Evolutionary conservation across 2,329 filamentous ascomycete genomes (phyloP).

Genomic region (Furcasterigmium furcatum): DNA sequence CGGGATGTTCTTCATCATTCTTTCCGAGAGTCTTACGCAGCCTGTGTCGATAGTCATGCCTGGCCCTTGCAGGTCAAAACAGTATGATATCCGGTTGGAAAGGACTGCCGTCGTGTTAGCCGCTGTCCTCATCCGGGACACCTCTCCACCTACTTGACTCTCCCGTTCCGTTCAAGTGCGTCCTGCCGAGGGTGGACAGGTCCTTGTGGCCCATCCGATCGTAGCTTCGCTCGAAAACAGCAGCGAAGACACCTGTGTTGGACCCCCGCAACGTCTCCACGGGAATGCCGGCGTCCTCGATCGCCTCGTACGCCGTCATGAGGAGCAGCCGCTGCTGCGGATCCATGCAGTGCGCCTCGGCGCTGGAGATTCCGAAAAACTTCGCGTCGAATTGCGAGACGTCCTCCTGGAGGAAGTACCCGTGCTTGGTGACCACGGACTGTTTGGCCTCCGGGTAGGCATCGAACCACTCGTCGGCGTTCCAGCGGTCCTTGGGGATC

Average conservation of each 20-base stretch:
- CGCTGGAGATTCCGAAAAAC: constrained; percentile 16
- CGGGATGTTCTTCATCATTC: no score
- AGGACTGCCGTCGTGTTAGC: constrained; percentile 33
- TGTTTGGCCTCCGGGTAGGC: constrained; percentile 8
- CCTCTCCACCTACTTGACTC: constrained; percentile 15
- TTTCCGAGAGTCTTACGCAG: no score
- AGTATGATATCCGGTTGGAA: constrained; percentile 43
- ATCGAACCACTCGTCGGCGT: constrained; percentile 17
- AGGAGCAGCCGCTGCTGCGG: constrained; percentile 23
- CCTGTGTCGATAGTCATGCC: constrained; percentile 49
- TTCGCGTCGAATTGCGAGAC: constrained; percentile 10
- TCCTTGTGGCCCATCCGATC: constrained; percentile 6
- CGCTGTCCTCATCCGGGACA: not conserved
- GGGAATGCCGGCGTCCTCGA: constrained; percentile 17
- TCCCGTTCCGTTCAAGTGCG: no score
- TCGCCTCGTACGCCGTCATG: constrained; percentile 22
- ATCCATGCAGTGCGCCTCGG: constrained; percentile 20
- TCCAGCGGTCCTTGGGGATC: constrained; percentile 19
- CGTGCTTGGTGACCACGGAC: not conserved
- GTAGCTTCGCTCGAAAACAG: not conserved
- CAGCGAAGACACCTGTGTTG: no score
- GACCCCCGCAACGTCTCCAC: not conserved
- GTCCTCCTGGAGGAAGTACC: constrained; percentile 13
- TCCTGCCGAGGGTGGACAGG: not conserved
- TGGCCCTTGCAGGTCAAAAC: constrained; percentile 41